Evolutionary conservation across 2,329 filamentous ascomycete genomes (phyloP), one percentile per base, ranked within the genome.

Genomic region (Alternaria longipes): DNA sequence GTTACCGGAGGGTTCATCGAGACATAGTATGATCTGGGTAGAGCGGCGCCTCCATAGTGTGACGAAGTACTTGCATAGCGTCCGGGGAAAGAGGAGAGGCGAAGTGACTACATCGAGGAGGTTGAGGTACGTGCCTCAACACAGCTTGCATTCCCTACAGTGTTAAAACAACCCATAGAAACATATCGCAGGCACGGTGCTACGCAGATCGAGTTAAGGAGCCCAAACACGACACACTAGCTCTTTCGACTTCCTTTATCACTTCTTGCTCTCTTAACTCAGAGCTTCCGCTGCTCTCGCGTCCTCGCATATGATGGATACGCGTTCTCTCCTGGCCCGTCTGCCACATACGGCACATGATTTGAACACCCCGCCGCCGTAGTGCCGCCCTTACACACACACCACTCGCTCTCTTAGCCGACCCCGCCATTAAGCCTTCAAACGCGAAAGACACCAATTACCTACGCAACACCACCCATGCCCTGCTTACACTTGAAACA

Each of bases 31-130:
- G 58, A 58, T 45, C 47, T 63, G 57, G 53, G 60, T 62, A 62
- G 55, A 64, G 57, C 66, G 64, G 60, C 56, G 56, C 41, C 24
- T 49, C 49, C 59, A 66, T 59, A 56, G 60, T 72, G 63, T 64
- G 64, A 64, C 57, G 34, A 59, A 62, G 57, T 47, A 59, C 59
- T 57, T 66, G 56, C 54, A 56, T 62, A 60, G 58, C 59, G 61
- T 57, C 52, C 67, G 64, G 64, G 60, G 59, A 69, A 60, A 70
- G 69, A 70, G 67, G 68, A 70, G 68, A 68, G 8, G 67, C 64
- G 66, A 68, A 59, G 38, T 60, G 32, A 26, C 12, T 59, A 64
- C 8, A 24, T 57, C 44, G 32, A 54, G 46, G 60, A 50, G 55
- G 64, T 62, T 41, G 56, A 61, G 61, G 64, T 66, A 66, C 46